A percentile compares a stretch with the other conserved stretches of the same genome.
Conservation (phyloP, 2,329 filamentous ascomycete species). For the Diplodia scrobiculata region DNA sequence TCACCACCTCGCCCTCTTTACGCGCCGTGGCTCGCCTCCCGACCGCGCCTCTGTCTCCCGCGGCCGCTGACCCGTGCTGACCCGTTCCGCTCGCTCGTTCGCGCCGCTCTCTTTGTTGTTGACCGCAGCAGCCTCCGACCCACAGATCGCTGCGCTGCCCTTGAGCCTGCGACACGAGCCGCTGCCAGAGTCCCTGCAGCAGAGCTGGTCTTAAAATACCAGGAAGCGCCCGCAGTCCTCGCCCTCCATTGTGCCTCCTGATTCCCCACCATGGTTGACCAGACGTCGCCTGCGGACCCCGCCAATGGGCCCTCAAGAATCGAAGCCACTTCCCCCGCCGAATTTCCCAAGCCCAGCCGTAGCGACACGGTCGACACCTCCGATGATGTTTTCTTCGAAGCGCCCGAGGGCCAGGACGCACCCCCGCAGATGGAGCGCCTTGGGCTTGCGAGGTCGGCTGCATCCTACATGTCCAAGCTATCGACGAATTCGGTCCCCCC, state of each 20-base stretch:
- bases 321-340: slow-evolving; percentile 12
- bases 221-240: slow-evolving; percentile 8
- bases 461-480: slow-evolving; percentile 34
- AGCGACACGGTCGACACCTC: slow-evolving; percentile 24
- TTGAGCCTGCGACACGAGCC: slow-evolving; percentile 20
- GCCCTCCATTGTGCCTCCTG: not conserved
- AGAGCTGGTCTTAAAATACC: slow-evolving; percentile 23
- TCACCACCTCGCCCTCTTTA: not conserved
- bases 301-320: slow-evolving; percentile 19
- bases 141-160: slow-evolving; percentile 24
- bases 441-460: slow-evolving; percentile 20
- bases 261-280: slow-evolving; percentile 2
- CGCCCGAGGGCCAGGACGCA: slow-evolving; percentile 7
- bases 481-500: slow-evolving; percentile 54
- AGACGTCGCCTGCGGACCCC: slow-evolving; percentile 5
- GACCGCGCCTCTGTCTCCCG: not conserved
- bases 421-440: slow-evolving; percentile 9
- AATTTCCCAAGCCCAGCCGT: not conserved
- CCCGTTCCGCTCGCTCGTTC: slow-evolving; percentile 9
- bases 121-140: slow-evolving; percentile 15
- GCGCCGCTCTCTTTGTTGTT: slow-evolving; percentile 13
- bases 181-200: slow-evolving; percentile 24
- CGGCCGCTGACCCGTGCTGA: slow-evolving; percentile 17
- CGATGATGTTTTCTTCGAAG: slow-evolving; percentile 27
- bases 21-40: not conserved